Base-by-base conservation (phyloP, 768 basidiomycete species). In the Albatrellus ellisii region DNA sequence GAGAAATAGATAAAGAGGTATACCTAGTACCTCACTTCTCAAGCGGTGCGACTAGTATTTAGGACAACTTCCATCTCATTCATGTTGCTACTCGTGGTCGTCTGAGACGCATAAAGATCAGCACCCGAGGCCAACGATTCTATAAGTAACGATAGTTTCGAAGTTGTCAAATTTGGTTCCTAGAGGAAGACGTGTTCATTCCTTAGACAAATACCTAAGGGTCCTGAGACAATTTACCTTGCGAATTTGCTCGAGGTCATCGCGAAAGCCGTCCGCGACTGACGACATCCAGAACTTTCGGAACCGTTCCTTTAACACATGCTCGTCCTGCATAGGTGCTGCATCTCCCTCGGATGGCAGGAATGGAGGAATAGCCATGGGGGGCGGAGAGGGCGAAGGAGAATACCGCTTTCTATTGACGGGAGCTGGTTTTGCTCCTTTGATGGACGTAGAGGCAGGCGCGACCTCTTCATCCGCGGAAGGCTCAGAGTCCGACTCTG, bases 261-360 rank as follows among this genome's bases (percentile, higher is more conserved):
- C 78, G 47, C 72, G 73, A 60, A 90, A 91, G 9, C 75, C 85
- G 55, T 88, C 83, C 2, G 77, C 82, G 6, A 89, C 70, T 0
- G 79, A 75, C 2, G 74, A 62, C 85, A 90, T 87, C 87, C 87
- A 90, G 54, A 90, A 89, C 57, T 79, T 78, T 42, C 79, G 65
- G 56, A 90, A 90, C 33, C 67, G 72, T 26, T 73, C 73, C 52
- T 75, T 78, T 54, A 88, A 56, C 6, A 56, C 54, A 33, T 69
- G 61, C 45, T 87, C 79, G 24, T 64, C 58, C 35, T 66, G 58
- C 11, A 55, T 51, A 5, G 59, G 54, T 25, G 64, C 59, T 18
- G 54, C 58, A 3, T 53, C 39, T 0, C 52, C 53, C 14, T 49
- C 48, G 4, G 45, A 26, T 3, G 73, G 64, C 10, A 80, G 52